These are phyloP conservation scores for Linum lewisii DNA, from an alignment of 345 rosid species.

Conservation along the genomic window DNA sequence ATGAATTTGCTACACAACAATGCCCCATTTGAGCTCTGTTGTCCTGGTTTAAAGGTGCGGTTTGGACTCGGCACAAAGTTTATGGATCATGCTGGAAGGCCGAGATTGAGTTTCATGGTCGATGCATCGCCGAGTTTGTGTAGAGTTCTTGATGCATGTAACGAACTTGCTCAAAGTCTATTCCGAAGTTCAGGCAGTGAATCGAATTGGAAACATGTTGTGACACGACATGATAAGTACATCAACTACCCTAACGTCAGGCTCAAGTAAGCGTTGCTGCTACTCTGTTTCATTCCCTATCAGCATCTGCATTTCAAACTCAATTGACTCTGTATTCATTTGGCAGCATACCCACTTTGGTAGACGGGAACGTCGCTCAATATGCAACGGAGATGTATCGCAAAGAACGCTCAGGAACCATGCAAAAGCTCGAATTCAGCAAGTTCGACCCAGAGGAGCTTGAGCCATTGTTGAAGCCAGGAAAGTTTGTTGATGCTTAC, in stretches of 20 bases:
- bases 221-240: slow-evolving; percentile 28
- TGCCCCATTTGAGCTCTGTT: not conserved
- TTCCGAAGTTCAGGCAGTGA: not conserved
- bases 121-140: slow-evolving; percentile 6
- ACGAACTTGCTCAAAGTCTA: not conserved
- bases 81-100: slow-evolving; percentile 1
- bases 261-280: slow-evolving; percentile 54
- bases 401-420: slow-evolving; percentile 45
- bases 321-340: not conserved
- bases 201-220: slow-evolving; percentile 53
- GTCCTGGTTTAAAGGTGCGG: slow-evolving; percentile 3
- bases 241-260: slow-evolving; percentile 42
- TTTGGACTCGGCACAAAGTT: slow-evolving; percentile 3
- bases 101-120: slow-evolving; percentile 1
- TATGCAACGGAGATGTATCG: slow-evolving; percentile 51
- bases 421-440: slow-evolving; percentile 43
- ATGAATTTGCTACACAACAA: not conserved
- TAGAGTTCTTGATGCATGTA: slow-evolving; percentile 6
- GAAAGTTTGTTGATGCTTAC: slow-evolving; percentile 51
- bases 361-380: slow-evolving; percentile 31
- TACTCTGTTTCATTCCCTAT: not conserved
- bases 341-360: slow-evolving; percentile 52
- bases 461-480: slow-evolving; percentile 25
- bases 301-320: too few species aligned
- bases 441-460: slow-evolving; percentile 45